These are phyloP conservation scores for Parastagonospora avenae DNA, from an alignment of 2,329 filamentous ascomycete genomes.

Conservation along the genomic window DNA sequence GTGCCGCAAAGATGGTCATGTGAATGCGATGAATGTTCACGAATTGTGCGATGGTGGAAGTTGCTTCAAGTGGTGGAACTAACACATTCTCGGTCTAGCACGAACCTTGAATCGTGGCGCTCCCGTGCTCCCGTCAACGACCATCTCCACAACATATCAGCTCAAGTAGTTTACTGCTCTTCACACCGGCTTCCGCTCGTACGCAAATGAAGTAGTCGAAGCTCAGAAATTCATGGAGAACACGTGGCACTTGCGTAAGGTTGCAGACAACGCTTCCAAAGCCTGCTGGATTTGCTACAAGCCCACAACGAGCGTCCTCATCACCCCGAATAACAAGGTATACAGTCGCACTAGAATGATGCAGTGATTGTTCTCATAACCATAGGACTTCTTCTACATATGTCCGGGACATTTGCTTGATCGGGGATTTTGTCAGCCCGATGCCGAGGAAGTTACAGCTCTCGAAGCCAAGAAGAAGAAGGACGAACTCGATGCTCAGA, in stretches of 20 bases:
- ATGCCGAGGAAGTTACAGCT: conserved; percentile 70
- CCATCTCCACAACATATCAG: neutral
- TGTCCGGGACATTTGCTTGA: conserved; percentile 85
- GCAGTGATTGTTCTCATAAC: conserved; percentile 1
- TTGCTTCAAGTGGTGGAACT: conserved; percentile 1
- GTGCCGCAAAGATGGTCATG: conserved; percentile 8
- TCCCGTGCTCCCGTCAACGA: conserved; percentile 7
- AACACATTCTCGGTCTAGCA: conserved; percentile 1
- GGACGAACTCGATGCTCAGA: conserved; percentile 55
- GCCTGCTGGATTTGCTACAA: conserved; percentile 93
- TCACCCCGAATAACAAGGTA: conserved; percentile 89
- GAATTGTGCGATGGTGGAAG: neutral
- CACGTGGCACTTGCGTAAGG: conserved; percentile 81
- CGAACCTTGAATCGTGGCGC: neutral
- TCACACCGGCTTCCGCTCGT: neutral
- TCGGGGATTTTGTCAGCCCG: conserved; percentile 73
- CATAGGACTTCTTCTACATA: conserved; percentile 87
- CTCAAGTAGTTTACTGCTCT: no score
- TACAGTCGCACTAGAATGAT: conserved; percentile 1
- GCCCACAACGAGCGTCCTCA: conserved; percentile 81
- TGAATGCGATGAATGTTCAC: conserved; percentile 3
- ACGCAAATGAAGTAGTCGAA: neutral
- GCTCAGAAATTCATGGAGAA: conserved; percentile 65
- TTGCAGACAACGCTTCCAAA: conserved; percentile 82
- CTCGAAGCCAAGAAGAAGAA: conserved; percentile 60